Evolutionary conservation across 108 stramenopile genomes (phyloP).

Genomic region (Cyclotella choctawhatcheeana): DNA sequence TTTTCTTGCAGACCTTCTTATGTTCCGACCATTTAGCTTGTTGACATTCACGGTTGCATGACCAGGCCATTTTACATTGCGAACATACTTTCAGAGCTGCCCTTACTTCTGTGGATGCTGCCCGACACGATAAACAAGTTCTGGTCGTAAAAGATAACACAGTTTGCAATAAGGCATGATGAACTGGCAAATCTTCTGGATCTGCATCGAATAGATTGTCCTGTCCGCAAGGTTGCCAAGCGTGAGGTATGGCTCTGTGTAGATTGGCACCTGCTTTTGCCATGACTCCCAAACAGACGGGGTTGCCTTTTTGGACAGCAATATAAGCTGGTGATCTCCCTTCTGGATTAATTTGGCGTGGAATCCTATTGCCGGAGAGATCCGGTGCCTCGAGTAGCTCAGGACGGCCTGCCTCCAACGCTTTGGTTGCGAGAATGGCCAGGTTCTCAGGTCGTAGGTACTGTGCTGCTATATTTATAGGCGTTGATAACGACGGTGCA

Average conservation of each 20-base stretch:
- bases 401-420: constrained; percentile 13
- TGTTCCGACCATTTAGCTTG: constrained; percentile 3
- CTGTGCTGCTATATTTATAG: constrained; percentile 17
- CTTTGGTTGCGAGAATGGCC: constrained; percentile 6
- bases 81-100: background rate
- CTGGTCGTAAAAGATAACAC: constrained; percentile 16
- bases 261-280: constrained; percentile 29
- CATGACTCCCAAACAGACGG: constrained; percentile 22
- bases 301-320: constrained; percentile 23
- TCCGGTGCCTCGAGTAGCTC: constrained; percentile 18
- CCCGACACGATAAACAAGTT: constrained; percentile 1
- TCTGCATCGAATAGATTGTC: background rate
- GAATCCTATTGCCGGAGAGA: background rate
- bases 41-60: constrained; percentile 9
- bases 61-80: constrained; percentile 22
- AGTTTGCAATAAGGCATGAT: constrained; percentile 13
- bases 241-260: constrained; percentile 20
- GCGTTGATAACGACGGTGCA: constrained; percentile 1
- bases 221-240: constrained; percentile 12
- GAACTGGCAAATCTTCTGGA: background rate
- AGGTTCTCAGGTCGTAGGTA: constrained; percentile 33
- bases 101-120: background rate
- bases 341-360: background rate
- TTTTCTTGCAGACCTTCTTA: constrained; percentile 19
- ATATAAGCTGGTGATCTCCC: constrained; percentile 17